A percentile compares a stretch with the other conserved stretches of the same genome.
These are phyloP conservation scores for Corinectria fuckeliana DNA, from an alignment of 2,329 filamentous ascomycete species.

Conservation along the genomic window DNA sequence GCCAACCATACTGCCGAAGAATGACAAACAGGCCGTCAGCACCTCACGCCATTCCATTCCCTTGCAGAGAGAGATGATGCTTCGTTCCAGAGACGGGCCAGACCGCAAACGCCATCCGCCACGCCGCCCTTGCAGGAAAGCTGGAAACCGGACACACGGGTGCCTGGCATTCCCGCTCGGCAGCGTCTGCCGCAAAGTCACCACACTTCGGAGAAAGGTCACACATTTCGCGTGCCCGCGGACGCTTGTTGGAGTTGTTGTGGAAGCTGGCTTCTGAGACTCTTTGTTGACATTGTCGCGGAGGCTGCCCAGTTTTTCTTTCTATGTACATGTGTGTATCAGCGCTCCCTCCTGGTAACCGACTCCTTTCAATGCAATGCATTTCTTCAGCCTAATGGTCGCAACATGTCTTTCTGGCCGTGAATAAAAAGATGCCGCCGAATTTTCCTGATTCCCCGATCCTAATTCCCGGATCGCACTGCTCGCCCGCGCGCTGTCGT, in stretches of 20 bases:
- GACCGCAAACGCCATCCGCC: background rate
- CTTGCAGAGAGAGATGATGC: background rate
- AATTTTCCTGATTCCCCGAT: constrained; percentile 19
- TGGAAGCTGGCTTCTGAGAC: constrained; percentile 15
- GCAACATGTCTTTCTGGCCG: constrained; percentile 25
- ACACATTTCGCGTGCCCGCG: background rate
- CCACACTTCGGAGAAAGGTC: too few relatives aligned
- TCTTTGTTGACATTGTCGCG: constrained; percentile 17
- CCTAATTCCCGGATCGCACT: constrained; percentile 10
- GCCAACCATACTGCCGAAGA: background rate
- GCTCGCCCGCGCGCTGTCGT: constrained; percentile 1
- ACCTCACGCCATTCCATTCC: background rate
- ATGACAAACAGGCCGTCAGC: background rate
- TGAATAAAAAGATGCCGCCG: constrained; percentile 30
- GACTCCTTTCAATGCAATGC: constrained; percentile 41
- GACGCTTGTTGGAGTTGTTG: background rate
- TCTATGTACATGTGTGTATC: constrained; percentile 38
- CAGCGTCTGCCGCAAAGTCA: too few relatives aligned
- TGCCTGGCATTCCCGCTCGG: background rate
- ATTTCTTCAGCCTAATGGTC: constrained; percentile 33
- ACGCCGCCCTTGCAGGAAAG: background rate
- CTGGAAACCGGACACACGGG: background rate
- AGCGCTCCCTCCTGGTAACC: constrained; percentile 37
- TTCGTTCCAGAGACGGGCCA: constrained; percentile 6
- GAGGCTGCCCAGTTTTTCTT: constrained; percentile 32